phyloP scores from a whole-genome alignment of 2,329 filamentous ascomycete genomes.

The Knoxdaviesia capensis region DNA sequence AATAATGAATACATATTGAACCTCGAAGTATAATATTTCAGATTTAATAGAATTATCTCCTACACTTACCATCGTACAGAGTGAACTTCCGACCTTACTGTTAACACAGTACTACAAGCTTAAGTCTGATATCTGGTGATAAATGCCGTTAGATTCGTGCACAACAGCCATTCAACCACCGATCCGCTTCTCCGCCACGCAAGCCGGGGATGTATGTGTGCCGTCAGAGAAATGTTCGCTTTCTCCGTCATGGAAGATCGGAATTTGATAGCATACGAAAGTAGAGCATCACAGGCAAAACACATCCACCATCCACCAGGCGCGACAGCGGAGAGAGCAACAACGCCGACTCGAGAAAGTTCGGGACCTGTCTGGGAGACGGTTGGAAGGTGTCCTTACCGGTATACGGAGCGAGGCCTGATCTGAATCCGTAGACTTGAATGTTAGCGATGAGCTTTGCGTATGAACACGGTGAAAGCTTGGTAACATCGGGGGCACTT shows the following conservation, averaged over 20 bases:
- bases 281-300: neutral
- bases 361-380: neutral
- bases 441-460: neutral
- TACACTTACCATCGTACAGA: neutral
- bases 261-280: conserved; percentile 24
- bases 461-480: neutral
- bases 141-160: neutral
- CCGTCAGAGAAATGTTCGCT: too few species aligned
- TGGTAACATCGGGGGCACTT: conserved; percentile 7
- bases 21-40: neutral
- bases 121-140: too few species aligned
- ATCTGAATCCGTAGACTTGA: neutral
- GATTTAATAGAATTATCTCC: neutral
- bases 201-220: too few species aligned
- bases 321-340: too few species aligned
- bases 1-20: conserved; percentile 7
- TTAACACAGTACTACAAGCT: too few species aligned
- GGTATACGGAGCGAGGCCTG: too few species aligned
- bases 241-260: conserved; percentile 19
- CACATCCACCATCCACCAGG: too few species aligned
- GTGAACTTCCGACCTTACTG: neutral
- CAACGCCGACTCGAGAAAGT: too few species aligned
- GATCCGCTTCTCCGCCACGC: too few species aligned
- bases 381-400: neutral
- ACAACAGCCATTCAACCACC: neutral